These are phyloP conservation scores for Phytophthora litchii DNA, from an alignment of 352 stramenopile genomes.

Conservation along the genomic window DNA sequence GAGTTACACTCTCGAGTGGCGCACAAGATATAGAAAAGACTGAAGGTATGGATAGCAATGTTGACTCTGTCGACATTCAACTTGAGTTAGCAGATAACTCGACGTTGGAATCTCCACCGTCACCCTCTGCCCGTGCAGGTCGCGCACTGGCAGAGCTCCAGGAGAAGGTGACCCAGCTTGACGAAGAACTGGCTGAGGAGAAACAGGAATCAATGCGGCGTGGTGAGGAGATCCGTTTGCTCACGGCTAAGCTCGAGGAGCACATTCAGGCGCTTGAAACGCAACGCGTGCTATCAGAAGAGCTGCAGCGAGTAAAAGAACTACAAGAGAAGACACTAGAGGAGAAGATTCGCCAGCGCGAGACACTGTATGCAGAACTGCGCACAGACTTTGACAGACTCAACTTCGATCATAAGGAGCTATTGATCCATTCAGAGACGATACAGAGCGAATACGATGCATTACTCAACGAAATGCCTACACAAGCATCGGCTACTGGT, in stretches of 20 bases:
- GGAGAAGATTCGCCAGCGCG: conserved; percentile 69
- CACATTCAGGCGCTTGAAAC: conserved; percentile 63
- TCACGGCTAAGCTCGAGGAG: conserved; percentile 70
- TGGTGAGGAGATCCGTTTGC: conserved; percentile 74
- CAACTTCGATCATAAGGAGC: conserved; percentile 85
- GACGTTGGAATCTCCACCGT: conserved; percentile 26
- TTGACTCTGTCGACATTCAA: conserved; percentile 28
- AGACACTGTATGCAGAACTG: conserved; percentile 61
- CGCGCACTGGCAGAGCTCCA: conserved; percentile 74
- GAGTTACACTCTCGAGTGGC: conserved; percentile 7
- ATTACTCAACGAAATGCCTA: conserved; percentile 61
- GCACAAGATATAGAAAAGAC: not conserved
- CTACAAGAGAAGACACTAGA: conserved; percentile 64
- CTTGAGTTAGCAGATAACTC: conserved; percentile 33
- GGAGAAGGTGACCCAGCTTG: conserved; percentile 66
- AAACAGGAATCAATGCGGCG: conserved; percentile 79
- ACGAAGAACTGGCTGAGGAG: conserved; percentile 83
- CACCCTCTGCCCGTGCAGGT: conserved; percentile 58
- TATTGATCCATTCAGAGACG: conserved; percentile 79
- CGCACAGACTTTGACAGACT: conserved; percentile 74
- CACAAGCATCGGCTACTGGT: conserved; percentile 34
- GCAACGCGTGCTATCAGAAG: conserved; percentile 61
- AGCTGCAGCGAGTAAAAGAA: conserved; percentile 76
- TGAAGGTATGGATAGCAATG: conserved; percentile 10
- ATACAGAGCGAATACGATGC: conserved; percentile 75